A percentile compares a stretch with the other conserved stretches of the same genome.
Conservation (phyloP, 2,329 filamentous ascomycete species). For the Ramularia endophylla region DNA sequence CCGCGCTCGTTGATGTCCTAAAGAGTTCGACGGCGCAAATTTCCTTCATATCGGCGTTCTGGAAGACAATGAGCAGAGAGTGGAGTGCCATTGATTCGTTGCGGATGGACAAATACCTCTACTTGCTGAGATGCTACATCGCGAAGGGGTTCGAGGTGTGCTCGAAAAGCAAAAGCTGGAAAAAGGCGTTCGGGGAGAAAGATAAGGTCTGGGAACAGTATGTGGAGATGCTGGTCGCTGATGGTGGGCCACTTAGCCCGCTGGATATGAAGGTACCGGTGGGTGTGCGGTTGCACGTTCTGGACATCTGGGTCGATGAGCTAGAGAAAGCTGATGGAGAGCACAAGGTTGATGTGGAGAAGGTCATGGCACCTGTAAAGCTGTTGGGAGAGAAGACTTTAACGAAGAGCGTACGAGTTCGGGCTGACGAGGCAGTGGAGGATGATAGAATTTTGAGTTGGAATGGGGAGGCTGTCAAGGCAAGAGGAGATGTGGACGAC, state of each 20-base stretch:
- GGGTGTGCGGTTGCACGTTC: constrained; percentile 75
- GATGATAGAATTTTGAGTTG: constrained; percentile 66
- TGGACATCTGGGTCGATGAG: constrained; percentile 92
- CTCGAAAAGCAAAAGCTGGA: constrained; percentile 30
- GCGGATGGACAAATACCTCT: constrained; percentile 83
- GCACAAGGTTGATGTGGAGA: constrained; percentile 38
- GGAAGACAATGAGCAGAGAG: constrained; percentile 47
- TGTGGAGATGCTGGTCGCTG: constrained; percentile 43
- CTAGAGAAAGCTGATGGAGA: constrained; percentile 61
- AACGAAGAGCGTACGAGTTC: constrained; percentile 65
- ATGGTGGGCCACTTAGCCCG: constrained; percentile 37
- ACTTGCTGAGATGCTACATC: constrained; percentile 74
- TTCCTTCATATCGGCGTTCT: constrained; percentile 45
- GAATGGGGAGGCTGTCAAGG: constrained; percentile 36
- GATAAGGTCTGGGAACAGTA: constrained; percentile 36
- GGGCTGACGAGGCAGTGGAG: constrained; percentile 62
- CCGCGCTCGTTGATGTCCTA: constrained; percentile 59
- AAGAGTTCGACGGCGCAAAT: constrained; percentile 37
- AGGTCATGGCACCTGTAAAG: constrained; percentile 52
- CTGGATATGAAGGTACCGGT: constrained; percentile 58
- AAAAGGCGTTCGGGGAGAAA: constrained; percentile 33
- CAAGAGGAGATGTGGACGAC: constrained; percentile 41
- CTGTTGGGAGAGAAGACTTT: constrained; percentile 51
- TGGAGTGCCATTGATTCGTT: constrained; percentile 47
- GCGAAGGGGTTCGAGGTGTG: constrained; percentile 58